Evolutionary conservation across 257 asterid genomes (phyloP).

Genomic region (Salvia hispanica): DNA sequence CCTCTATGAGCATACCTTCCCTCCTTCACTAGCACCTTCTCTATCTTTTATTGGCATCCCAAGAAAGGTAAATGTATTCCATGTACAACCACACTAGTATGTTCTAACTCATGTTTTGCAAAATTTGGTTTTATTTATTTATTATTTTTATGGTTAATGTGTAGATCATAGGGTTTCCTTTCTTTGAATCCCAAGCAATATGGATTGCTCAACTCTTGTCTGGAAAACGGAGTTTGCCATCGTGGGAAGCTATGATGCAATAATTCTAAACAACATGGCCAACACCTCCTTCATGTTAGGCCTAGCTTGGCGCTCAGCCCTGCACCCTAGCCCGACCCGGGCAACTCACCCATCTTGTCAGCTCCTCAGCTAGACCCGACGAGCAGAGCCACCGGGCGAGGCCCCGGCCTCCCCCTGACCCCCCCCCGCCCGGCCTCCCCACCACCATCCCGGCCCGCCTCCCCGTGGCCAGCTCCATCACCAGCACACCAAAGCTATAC

Average conservation of each 20-base stretch:
- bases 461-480: conserved; percentile 94
- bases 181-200: conserved; percentile 94
- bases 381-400: conserved; percentile 53
- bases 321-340: conserved; percentile 74
- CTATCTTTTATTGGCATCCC: conserved; percentile 85
- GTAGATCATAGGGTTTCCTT: conserved; percentile 81
- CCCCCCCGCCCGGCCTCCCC: conserved; percentile 91
- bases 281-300: conserved; percentile 92
- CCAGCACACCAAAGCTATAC: conserved; percentile 86
- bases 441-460: conserved; percentile 85
- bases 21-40: conserved; percentile 86
- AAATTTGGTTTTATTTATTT: conserved; percentile 1
- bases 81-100: neutral
- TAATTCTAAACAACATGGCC: conserved; percentile 64
- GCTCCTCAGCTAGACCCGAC: conserved; percentile 78
- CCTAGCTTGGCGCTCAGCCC: conserved; percentile 63
- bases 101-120: conserved; percentile 14
- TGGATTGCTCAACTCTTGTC: conserved; percentile 84
- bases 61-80: conserved; percentile 53
- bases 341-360: conserved; percentile 69
- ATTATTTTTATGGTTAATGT: conserved; percentile 33
- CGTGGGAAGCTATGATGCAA: conserved; percentile 77
- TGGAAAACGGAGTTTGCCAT: conserved; percentile 70
- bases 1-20: conserved; percentile 88
- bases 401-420: conserved; percentile 63